A percentile compares a stretch with the other conserved stretches of the same genome.
phyloP scores from a whole-genome alignment of 257 asterid species.

The Rhazya stricta region DNA sequence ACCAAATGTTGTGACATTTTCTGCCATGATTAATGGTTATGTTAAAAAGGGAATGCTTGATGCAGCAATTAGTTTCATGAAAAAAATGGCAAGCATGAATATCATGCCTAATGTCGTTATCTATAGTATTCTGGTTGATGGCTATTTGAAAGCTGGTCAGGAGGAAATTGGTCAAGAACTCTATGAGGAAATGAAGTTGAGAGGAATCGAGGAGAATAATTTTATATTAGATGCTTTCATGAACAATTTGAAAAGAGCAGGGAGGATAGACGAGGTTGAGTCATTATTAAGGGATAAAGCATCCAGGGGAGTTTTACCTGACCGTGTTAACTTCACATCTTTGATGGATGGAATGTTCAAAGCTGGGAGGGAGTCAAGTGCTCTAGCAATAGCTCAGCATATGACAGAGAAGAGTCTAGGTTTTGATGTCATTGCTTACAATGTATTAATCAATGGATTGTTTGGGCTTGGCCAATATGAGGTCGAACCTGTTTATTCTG shows the following conservation, averaged over 20 bases:
- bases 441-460: slow-evolving; percentile 73
- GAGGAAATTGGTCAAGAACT: slow-evolving; percentile 50
- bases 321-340: slow-evolving; percentile 70
- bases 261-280: slow-evolving; percentile 61
- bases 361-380: slow-evolving; percentile 64
- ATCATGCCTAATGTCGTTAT: slow-evolving; percentile 58
- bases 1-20: slow-evolving; percentile 66
- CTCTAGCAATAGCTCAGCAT: slow-evolving; percentile 67
- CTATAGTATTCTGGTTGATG: slow-evolving; percentile 59
- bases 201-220: slow-evolving; percentile 51
- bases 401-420: slow-evolving; percentile 46
- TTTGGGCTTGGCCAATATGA: slow-evolving; percentile 60
- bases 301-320: slow-evolving; percentile 59
- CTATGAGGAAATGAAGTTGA: slow-evolving; percentile 60
- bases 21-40: slow-evolving; percentile 65
- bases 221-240: slow-evolving; percentile 57
- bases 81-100: slow-evolving; percentile 46
- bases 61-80: slow-evolving; percentile 44
- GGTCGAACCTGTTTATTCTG: slow-evolving; percentile 51
- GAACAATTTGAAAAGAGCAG: slow-evolving; percentile 57
- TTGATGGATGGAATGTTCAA: slow-evolving; percentile 84
- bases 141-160: slow-evolving; percentile 67
- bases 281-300: slow-evolving; percentile 41
- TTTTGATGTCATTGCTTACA: slow-evolving; percentile 63
- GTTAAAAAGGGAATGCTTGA: slow-evolving; percentile 66